Percentiles rank a stretch among this genome's conserved stretches.
Evolutionary conservation across 2,329 filamentous ascomycete genomes (phyloP).

Genomic region (Aspergillus costaricaensis): DNA sequence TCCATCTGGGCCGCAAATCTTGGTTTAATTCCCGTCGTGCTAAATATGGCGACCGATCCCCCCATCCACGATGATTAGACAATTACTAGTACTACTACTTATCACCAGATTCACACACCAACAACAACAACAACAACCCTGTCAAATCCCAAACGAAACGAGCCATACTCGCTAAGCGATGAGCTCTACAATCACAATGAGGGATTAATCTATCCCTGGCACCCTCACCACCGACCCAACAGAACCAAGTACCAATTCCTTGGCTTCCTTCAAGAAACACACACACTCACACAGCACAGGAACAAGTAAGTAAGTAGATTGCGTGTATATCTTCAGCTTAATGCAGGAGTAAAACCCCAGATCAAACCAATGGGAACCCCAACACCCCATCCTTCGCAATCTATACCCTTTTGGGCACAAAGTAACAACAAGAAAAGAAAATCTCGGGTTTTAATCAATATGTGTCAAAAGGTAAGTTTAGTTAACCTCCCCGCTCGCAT

Average conservation of each 20-base stretch:
- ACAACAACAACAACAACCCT: background rate
- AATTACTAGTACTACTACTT: too few relatives aligned
- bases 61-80: background rate
- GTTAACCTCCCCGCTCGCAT: background rate
- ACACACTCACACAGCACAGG: too few relatives aligned
- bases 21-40: background rate
- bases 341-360: background rate
- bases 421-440: too few relatives aligned
- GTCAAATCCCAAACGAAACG: too few relatives aligned
- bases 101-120: background rate
- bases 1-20: background rate
- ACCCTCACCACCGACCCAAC: too few relatives aligned
- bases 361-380: background rate
- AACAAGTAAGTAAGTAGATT: background rate
- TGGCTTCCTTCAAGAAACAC: too few relatives aligned
- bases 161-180: too few relatives aligned
- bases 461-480: too few relatives aligned
- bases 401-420: background rate
- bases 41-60: background rate
- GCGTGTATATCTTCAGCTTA: background rate
- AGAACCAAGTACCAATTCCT: too few relatives aligned
- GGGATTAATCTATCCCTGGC: too few relatives aligned
- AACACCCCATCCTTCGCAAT: background rate
- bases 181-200: too few relatives aligned
- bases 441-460: background rate